phyloP scores from a whole-genome alignment of 805 yeast genomes.

The Candida xyloterini region DNA sequence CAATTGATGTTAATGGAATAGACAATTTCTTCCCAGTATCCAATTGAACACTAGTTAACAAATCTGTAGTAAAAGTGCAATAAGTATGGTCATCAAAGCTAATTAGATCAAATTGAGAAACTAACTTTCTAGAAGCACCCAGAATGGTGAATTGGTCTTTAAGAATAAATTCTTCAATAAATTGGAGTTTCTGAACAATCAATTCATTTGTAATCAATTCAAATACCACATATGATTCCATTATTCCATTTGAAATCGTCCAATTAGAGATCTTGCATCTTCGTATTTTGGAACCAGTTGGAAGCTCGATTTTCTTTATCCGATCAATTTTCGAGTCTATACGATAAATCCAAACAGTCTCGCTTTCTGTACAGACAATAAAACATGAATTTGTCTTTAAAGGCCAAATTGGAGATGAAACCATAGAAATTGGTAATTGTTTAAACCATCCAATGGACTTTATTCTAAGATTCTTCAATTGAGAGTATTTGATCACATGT shows the following conservation, averaged over 20 bases:
- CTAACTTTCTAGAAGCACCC: slow-evolving; percentile 6
- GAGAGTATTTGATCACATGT: slow-evolving; percentile 12
- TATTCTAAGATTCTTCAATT: slow-evolving; percentile 20
- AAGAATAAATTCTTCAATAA: slow-evolving; percentile 2
- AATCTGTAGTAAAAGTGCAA: slow-evolving; percentile 10
- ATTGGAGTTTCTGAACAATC: slow-evolving; percentile 7
- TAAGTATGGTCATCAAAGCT: slow-evolving; percentile 1
- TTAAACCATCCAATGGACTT: slow-evolving; percentile 25
- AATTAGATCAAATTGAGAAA: slow-evolving; percentile 13
- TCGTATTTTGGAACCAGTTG: slow-evolving; percentile 4
- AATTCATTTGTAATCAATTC: slow-evolving; percentile 12
- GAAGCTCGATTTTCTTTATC: slow-evolving; percentile 7
- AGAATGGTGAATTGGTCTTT: slow-evolving; percentile 2
- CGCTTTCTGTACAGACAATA: slow-evolving; percentile 17
- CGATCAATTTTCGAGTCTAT: slow-evolving; percentile 7
- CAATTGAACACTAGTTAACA: slow-evolving; percentile 2
- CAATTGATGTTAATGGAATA: slow-evolving; percentile 6
- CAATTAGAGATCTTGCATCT: slow-evolving; percentile 18
- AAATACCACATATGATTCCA: slow-evolving; percentile 11
- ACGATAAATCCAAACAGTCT: slow-evolving; percentile 15
- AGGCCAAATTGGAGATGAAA: slow-evolving; percentile 15
- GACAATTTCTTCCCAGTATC: slow-evolving; percentile 1
- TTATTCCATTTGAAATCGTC: background rate
- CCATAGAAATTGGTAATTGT: background rate
- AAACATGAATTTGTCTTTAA: slow-evolving; percentile 9